Base-by-base conservation (phyloP, 1,139 yeast species). In the Hansenula sp. region DNA sequence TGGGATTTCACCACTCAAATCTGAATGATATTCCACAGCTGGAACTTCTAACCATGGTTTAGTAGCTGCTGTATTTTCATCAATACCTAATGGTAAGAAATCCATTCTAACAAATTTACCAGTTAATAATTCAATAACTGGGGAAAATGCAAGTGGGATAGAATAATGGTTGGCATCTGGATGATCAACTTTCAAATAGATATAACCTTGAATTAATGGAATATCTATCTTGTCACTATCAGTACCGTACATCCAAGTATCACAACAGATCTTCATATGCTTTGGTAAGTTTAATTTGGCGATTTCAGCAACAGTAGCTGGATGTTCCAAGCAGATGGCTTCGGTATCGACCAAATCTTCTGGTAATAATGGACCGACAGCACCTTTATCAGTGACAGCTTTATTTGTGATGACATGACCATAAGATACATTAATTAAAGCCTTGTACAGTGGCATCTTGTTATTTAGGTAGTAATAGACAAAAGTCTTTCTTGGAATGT, bases 161-260 rank as follows among this genome's bases (percentile, higher is more conserved):
- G 96, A 83, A 66, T 88, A 88, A 62, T 86, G 91, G 70, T 88
- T 88, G 15, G 91, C 81, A 65, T 88, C 96, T 31, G 78, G 67
- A 63, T 87, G 93, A 59, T 81, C 71, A 49, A 81, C 80, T 59
- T 79, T 79, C 50, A 89, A 77, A 66, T 88, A 88, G 82, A 85
- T 82, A 70, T 82, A 84, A 63, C 83, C 79, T 69, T 85, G 93
- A 55, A 83, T 68, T 67, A 82, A 71, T 28, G 83, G 79, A 41
- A 63, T 62, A 2, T 44, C 47, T 16, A 52, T 38, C 34, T 55
- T 53, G 40, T 74, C 66, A 54, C 76, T 77, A 61, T 84, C 91
- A 36, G 89, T 83, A 55, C 95, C 96, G 62, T 87, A 87, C 74
- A 87, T 87, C 96, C 96, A 88, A 42, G 94, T 91, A 61, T 88